A percentile compares a stretch with the other conserved stretches of the same genome.
These are phyloP conservation scores for Acanthamoeba triangularis DNA, from an alignment of 208 protist species.

Conservation along the genomic window DNA sequence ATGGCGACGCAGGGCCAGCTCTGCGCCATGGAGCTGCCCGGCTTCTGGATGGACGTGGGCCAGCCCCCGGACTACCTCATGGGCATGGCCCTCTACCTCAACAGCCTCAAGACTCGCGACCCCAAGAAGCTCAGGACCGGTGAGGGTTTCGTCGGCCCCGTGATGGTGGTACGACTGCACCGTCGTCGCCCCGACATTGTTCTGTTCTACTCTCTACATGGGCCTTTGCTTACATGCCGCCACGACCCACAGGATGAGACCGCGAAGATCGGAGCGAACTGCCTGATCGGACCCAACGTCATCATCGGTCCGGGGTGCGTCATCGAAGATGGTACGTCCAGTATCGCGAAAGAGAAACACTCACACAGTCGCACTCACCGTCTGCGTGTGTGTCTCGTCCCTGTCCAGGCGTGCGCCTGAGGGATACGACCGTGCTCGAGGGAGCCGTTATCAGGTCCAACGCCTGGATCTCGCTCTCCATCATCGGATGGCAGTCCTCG, in stretches of 20 bases:
- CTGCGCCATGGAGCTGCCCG: slow-evolving; percentile 96
- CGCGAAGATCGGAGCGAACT: slow-evolving; percentile 95
- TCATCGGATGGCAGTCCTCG: slow-evolving; percentile 97
- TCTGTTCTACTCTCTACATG: neutral
- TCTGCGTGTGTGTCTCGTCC: too few species aligned
- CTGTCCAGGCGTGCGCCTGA: slow-evolving; percentile 91
- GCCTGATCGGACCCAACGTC: slow-evolving; percentile 97
- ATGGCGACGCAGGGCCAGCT: slow-evolving; percentile 96
- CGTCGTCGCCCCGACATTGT: neutral
- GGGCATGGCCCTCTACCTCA: slow-evolving; percentile 94
- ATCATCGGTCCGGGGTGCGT: slow-evolving; percentile 96
- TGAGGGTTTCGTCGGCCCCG: slow-evolving; percentile 60
- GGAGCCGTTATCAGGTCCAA: slow-evolving; percentile 93
- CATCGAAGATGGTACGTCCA: slow-evolving; percentile 92
- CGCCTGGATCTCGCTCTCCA: slow-evolving; percentile 94
- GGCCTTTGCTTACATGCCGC: too few species aligned
- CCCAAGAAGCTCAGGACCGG: slow-evolving; percentile 66
- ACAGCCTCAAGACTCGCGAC: slow-evolving; percentile 81
- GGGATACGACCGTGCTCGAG: slow-evolving; percentile 94
- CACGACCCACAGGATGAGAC: slow-evolving; percentile 88
- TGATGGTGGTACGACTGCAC: slow-evolving; percentile 58
- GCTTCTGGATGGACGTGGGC: slow-evolving; percentile 99
- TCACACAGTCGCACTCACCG: neutral
- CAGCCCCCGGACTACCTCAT: slow-evolving; percentile 97
- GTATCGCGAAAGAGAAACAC: neutral